Base-by-base conservation (phyloP, 345 rosid genomes). In the Balakata baccata region DNA sequence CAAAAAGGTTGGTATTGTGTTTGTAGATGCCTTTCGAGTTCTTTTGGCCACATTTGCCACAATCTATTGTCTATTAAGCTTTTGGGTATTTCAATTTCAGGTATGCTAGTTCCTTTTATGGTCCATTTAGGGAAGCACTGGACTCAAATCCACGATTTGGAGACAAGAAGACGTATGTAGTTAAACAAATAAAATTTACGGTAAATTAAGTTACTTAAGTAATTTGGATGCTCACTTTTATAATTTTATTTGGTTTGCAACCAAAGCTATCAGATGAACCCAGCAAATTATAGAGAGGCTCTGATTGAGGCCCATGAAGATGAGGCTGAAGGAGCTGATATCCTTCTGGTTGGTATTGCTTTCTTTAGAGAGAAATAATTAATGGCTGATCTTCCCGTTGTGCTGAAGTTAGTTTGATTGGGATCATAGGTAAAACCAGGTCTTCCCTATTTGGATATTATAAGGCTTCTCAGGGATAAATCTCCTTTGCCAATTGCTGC, bases 301-400 rank as follows among this genome's bases (percentile, higher is more conserved):
- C 80, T 94, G 78, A 81, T 92, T 18, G 98, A 94, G 84, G 89
- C 88, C 14, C 85, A 67, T 7, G 98, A 80, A 82, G 98, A 94
- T 65, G 98, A 92, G 71, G 81, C 92, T 74, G 98, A 94, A 86
- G 98, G 98, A 82, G 98, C 98, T 49, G 98, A 92, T 75, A 92
- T 94, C 75, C 98, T 94, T 57, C 80, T 94, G 90, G 98, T 90
- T 71, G 58, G 87, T 76, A 53, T 78, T 51, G 3, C 63, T 46
- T 56, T 64, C 68, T 51, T 38, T 67, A 37, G 51, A 75, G 66
- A 14, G 76, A 46, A 18, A 34, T 69, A 69, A 38, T 60, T 52
- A 38, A 56, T 56, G 23, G 17, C 9, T 5, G 29, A 47, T 9
- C 23, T 3, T 23, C 70, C 70, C 14, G 20, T 67, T 29, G 75